Evolutionary conservation across 1,284 basidiomycete genomes (phyloP).

Genomic region (Boletellus deceptivus): DNA sequence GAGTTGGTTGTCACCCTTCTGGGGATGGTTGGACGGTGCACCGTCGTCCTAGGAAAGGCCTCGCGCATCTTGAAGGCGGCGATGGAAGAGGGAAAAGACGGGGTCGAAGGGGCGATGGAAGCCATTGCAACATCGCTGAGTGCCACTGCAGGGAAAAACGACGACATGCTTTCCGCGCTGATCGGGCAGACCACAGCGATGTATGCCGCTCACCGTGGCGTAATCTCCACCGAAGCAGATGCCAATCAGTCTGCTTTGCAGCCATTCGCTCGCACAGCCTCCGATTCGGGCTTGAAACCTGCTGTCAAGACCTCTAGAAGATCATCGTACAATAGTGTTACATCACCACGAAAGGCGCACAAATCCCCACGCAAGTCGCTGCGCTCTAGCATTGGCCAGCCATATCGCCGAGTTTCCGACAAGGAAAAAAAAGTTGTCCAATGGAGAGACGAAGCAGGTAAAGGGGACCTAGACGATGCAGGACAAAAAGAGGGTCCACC

Average conservation of each 20-base stretch:
- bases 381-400: constrained; percentile 60
- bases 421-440: constrained; percentile 81
- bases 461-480: constrained; percentile 76
- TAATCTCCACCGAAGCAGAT: constrained; percentile 41
- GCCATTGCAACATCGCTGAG: constrained; percentile 51
- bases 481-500: constrained; percentile 46
- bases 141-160: constrained; percentile 63
- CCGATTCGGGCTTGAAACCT: constrained; percentile 51
- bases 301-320: constrained; percentile 42
- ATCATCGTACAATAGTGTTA: constrained; percentile 46
- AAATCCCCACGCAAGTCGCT: constrained; percentile 71
- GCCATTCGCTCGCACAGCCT: constrained; percentile 39
- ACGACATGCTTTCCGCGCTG: constrained; percentile 60
- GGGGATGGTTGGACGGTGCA: constrained; percentile 79
- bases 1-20: constrained; percentile 68
- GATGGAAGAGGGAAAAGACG: constrained; percentile 42
- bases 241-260: constrained; percentile 36
- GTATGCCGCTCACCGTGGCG: constrained; percentile 43
- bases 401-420: constrained; percentile 60
- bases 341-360: constrained; percentile 42
- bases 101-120: constrained; percentile 39
- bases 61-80: constrained; percentile 52
- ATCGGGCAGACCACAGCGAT: constrained; percentile 62
- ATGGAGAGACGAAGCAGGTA: constrained; percentile 87
- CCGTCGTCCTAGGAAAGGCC: constrained; percentile 69